Evolutionary conservation across 495 filamentous ascomycete genomes (phyloP).

Genomic region (Aeminium ludgeri): DNA sequence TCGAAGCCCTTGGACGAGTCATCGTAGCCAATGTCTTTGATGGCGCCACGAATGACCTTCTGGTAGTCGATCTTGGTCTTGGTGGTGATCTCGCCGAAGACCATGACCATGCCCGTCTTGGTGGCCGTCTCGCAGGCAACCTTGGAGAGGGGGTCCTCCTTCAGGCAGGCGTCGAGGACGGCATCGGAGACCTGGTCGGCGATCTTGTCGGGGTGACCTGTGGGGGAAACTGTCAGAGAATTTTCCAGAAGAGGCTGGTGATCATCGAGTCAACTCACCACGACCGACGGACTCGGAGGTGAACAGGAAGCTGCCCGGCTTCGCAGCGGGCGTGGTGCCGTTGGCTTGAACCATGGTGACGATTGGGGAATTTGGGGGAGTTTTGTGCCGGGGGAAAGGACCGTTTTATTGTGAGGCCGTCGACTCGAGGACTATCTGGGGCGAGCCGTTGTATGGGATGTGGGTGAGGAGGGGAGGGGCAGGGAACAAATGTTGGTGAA

Average conservation of each 20-base stretch:
- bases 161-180: conserved; percentile 91
- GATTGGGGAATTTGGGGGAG: background rate
- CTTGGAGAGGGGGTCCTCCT: conserved; percentile 91
- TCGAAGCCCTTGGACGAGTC: conserved; percentile 94
- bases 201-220: conserved; percentile 38
- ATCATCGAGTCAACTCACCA: no score
- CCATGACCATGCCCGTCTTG: conserved; percentile 99
- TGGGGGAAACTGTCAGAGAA: no score
- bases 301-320: background rate
- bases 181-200: conserved; percentile 93
- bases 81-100: conserved; percentile 98
- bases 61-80: conserved; percentile 92
- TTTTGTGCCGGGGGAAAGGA: background rate
- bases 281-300: conserved; percentile 3
- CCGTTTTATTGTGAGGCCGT: conserved; percentile 5
- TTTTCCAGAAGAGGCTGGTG: no score
- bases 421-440: conserved; percentile 3
- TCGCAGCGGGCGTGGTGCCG: background rate
- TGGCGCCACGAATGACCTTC: conserved; percentile 82
- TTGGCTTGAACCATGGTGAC: background rate
- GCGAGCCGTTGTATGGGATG: no score
- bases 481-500: no score
- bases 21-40: conserved; percentile 98
- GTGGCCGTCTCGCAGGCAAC: conserved; percentile 97
- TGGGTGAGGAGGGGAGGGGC: no score